Conservation (phyloP, 2,329 filamentous ascomycete species). For the Chalaropsis ovoidea region DNA sequence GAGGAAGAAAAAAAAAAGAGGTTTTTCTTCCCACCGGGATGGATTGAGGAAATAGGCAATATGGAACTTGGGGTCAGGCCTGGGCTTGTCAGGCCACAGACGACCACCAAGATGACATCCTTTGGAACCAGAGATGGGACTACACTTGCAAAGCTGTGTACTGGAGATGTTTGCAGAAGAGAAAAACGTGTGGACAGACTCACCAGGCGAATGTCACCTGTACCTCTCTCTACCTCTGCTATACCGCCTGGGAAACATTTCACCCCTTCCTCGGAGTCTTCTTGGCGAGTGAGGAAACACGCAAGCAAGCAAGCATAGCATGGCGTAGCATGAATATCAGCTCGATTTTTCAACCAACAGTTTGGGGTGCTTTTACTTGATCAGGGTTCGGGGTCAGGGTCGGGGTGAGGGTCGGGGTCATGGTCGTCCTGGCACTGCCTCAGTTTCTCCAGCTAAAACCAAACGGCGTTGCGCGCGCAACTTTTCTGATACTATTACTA, state of each 20-base stretch:
- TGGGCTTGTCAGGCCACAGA: conserved; percentile 8
- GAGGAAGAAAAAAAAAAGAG: not conserved
- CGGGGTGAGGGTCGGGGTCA: too few species aligned
- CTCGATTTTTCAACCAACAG: not conserved
- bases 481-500: conserved; percentile 2
- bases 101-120: not conserved
- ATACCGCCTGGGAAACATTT: too few species aligned
- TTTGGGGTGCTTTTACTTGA: not conserved
- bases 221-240: too few species aligned
- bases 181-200: too few species aligned
- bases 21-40: conserved; percentile 23
- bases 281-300: not conserved
- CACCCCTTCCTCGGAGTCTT: not conserved
- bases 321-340: not conserved
- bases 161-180: too few species aligned
- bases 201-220: too few species aligned
- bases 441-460: conserved; percentile 5
- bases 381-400: too few species aligned
- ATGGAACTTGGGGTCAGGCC: conserved; percentile 3
- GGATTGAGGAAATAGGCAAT: conserved; percentile 20
- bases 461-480: not conserved
- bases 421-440: not conserved
- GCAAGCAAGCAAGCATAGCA: not conserved
- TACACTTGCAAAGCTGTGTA: too few species aligned
- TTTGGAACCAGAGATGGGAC: not conserved